These are phyloP conservation scores for Heterobasidion occidentale DNA, from an alignment of 1,284 basidiomycete species.

Conservation along the genomic window DNA sequence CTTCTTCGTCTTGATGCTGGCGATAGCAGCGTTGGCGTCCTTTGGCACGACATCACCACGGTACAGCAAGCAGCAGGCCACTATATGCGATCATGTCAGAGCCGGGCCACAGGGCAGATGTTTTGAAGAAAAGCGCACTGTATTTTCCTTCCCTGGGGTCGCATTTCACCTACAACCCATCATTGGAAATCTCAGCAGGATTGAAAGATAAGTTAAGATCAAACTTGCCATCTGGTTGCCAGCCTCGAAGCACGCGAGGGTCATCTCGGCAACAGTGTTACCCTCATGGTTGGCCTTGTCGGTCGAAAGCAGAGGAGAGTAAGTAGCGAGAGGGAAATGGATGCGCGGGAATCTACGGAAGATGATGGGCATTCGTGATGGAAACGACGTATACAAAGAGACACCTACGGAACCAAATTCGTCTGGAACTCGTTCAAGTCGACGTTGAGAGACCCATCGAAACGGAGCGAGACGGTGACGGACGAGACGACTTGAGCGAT, in stretches of 20 bases:
- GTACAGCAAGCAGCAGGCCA: slow-evolving; percentile 86
- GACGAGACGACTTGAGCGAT: slow-evolving; percentile 99
- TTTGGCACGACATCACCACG: slow-evolving; percentile 98
- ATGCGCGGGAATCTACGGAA: slow-evolving; percentile 83
- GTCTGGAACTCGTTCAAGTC: slow-evolving; percentile 99
- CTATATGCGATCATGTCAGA: slow-evolving; percentile 22
- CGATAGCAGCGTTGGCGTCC: slow-evolving; percentile 91
- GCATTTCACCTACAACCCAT: slow-evolving; percentile 63
- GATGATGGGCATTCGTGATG: background rate
- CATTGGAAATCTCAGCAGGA: too few relatives aligned
- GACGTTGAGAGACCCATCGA: slow-evolving; percentile 97
- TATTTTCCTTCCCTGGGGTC: slow-evolving; percentile 96
- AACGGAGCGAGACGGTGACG: slow-evolving; percentile 94
- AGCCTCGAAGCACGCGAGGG: slow-evolving; percentile 95
- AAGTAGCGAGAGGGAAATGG: slow-evolving; percentile 96
- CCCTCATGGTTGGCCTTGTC: slow-evolving; percentile 91
- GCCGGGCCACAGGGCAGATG: too few relatives aligned
- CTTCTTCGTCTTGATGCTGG: slow-evolving; percentile 93
- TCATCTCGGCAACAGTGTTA: slow-evolving; percentile 98
- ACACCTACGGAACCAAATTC: slow-evolving; percentile 85
- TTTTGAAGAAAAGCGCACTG: slow-evolving; percentile 42
- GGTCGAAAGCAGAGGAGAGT: slow-evolving; percentile 88
- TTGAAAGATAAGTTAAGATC: background rate
- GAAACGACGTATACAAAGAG: background rate
- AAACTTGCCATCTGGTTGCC: slow-evolving; percentile 88